Conservation (phyloP, 352 stramenopile species). For the Aphanomyces cochlioides region DNA sequence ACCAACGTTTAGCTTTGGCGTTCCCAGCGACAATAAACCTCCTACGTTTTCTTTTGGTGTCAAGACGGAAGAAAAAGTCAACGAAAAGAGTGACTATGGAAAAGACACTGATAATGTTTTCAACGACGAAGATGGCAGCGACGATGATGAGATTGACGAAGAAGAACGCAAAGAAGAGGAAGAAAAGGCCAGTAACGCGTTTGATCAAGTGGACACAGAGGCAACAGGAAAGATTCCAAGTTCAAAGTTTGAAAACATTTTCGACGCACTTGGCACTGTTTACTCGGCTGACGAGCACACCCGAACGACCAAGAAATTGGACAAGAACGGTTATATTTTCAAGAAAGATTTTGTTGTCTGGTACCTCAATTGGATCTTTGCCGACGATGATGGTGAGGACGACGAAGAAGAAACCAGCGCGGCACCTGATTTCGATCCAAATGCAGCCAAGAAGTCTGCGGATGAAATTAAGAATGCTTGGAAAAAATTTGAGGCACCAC, state of each 20-base stretch:
- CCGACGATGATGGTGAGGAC: slow-evolving; percentile 39
- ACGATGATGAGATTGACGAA: slow-evolving; percentile 58
- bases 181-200: slow-evolving; percentile 42
- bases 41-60: slow-evolving; percentile 39
- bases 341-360: slow-evolving; percentile 55
- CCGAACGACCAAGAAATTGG: slow-evolving; percentile 39
- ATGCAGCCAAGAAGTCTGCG: slow-evolving; percentile 45
- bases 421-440: slow-evolving; percentile 14
- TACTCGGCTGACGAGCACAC: slow-evolving; percentile 58
- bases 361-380: slow-evolving; percentile 66
- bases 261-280: slow-evolving; percentile 53
- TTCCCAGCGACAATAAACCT: not conserved
- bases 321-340: slow-evolving; percentile 47
- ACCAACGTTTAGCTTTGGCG: slow-evolving; percentile 5
- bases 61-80: not conserved
- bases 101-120: slow-evolving; percentile 51
- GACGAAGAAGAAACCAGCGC: slow-evolving; percentile 42
- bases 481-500: slow-evolving; percentile 43
- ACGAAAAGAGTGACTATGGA: not conserved
- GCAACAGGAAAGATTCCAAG: not conserved
- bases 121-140: slow-evolving; percentile 37
- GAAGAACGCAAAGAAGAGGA: slow-evolving; percentile 61
- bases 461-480: slow-evolving; percentile 49
- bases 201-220: slow-evolving; percentile 34
- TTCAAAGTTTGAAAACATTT: slow-evolving; percentile 48